A percentile compares a stretch with the other conserved stretches of the same genome.
These are phyloP conservation scores for Monosporascus sp. DNA, from an alignment of 2,329 filamentous ascomycete genomes.

Conservation along the genomic window DNA sequence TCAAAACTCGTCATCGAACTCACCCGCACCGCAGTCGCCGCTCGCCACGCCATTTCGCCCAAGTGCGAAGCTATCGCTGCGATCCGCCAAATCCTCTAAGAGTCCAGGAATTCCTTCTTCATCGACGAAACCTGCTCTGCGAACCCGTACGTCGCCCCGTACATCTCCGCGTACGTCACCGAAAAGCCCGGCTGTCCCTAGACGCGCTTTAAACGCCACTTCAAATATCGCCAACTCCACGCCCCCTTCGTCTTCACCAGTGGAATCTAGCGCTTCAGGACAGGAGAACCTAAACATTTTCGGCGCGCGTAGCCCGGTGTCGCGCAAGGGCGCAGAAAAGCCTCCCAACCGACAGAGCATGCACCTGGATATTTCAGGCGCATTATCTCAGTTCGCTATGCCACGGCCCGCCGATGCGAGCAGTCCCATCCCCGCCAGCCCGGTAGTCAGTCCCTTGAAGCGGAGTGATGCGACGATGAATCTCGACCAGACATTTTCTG, in stretches of 20 bases:
- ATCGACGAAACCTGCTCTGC: constrained; percentile 50
- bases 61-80: constrained; percentile 60
- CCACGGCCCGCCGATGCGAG: constrained; percentile 46
- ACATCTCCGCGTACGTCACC: constrained; percentile 32
- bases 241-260: constrained; percentile 39
- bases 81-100: constrained; percentile 55
- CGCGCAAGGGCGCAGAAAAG: constrained; percentile 43
- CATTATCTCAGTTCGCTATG: constrained; percentile 41
- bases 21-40: constrained; percentile 35
- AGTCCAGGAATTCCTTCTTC: constrained; percentile 32
- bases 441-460: constrained; percentile 79
- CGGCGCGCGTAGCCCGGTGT: constrained; percentile 32
- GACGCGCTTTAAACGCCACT: constrained; percentile 67
- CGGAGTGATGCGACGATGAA: constrained; percentile 88
- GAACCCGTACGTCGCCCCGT: constrained; percentile 55
- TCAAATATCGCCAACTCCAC: constrained; percentile 66
- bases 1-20: constrained; percentile 39
- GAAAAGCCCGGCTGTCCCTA: constrained; percentile 62
- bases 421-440: constrained; percentile 40
- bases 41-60: constrained; percentile 61
- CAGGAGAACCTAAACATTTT: constrained; percentile 37
- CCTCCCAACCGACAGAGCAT: constrained; percentile 45
- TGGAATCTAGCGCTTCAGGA: constrained; percentile 34
- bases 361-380: constrained; percentile 51
- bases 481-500: constrained; percentile 69